Conservation (phyloP, 495 filamentous ascomycete genomes). For the Apodospora peruviana region DNA sequence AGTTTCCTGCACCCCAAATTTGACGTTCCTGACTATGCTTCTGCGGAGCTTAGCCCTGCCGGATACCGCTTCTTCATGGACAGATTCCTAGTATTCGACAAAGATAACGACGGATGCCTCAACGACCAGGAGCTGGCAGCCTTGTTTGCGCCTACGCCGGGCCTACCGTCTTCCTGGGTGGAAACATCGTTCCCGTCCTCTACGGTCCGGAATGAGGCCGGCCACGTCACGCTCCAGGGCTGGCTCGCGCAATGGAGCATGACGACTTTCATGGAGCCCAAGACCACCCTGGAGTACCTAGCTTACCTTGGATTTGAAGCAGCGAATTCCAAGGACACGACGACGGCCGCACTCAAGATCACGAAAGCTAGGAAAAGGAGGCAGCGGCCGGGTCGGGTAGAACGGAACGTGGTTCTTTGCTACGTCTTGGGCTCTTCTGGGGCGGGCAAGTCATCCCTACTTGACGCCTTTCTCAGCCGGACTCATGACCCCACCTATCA, state of each 20-base stretch:
- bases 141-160: conserved; percentile 89
- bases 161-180: conserved; percentile 77
- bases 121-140: conserved; percentile 77
- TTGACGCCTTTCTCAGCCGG: conserved; percentile 85
- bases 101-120: conserved; percentile 94
- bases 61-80: conserved; percentile 98
- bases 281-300: conserved; percentile 89
- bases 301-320: conserved; percentile 90
- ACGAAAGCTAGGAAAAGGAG: conserved; percentile 86
- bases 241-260: conserved; percentile 99
- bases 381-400: conserved; percentile 73
- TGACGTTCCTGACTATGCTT: conserved; percentile 84
- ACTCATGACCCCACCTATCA: conserved; percentile 82
- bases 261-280: conserved; percentile 95
- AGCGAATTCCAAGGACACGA: conserved; percentile 56
- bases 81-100: conserved; percentile 88
- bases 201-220: conserved; percentile 90
- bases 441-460: conserved; percentile 81
- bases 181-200: conserved; percentile 86
- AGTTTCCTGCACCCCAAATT: conserved; percentile 90
- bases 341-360: conserved; percentile 78
- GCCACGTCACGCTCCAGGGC: conserved; percentile 91
- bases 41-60: conserved; percentile 87
- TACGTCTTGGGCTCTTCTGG: conserved; percentile 83
- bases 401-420: conserved; percentile 92